phyloP scores from a whole-genome alignment of 2,329 filamentous ascomycete species.

The Botrytis paeoniae region DNA sequence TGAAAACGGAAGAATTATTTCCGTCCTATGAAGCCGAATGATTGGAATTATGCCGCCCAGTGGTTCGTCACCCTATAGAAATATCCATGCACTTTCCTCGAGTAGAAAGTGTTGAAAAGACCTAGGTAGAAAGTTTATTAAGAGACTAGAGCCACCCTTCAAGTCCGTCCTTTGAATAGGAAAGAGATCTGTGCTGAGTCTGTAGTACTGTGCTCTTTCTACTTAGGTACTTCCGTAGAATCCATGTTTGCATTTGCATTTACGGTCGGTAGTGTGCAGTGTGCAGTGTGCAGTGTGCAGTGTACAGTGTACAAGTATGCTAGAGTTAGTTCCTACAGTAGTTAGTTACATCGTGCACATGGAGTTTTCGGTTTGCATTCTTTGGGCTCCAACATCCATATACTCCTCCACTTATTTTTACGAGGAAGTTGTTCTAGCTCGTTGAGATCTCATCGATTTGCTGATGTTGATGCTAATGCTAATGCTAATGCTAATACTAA shows the following conservation, averaged over 20 bases:
- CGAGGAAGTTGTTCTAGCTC: not conserved
- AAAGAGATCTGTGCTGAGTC: not conserved
- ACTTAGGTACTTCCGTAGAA: not conserved
- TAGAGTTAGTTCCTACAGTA: not conserved
- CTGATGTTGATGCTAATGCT: not conserved
- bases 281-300: not conserved
- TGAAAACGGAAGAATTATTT: conserved; percentile 18
- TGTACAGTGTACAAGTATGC: not conserved
- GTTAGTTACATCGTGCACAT: conserved; percentile 6
- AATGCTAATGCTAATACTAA: not conserved
- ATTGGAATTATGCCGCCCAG: not conserved
- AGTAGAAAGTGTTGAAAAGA: not conserved
- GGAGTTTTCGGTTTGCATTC: conserved; percentile 4
- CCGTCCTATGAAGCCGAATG: not conserved
- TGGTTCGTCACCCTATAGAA: conserved; percentile 13
- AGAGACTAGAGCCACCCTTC: not conserved
- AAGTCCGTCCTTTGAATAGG: not conserved
- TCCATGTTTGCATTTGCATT: not conserved
- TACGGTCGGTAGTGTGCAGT: not conserved
- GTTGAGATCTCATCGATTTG: not conserved
- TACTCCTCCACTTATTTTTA: not conserved
- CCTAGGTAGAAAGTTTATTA: not conserved
- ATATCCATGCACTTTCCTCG: conserved; percentile 3
- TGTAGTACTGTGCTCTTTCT: not conserved
- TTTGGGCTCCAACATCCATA: conserved; percentile 3